A percentile compares a stretch with the other conserved stretches of the same genome.
phyloP scores from a whole-genome alignment of 805 yeast genomes.

The Ogataea zsoltii region DNA sequence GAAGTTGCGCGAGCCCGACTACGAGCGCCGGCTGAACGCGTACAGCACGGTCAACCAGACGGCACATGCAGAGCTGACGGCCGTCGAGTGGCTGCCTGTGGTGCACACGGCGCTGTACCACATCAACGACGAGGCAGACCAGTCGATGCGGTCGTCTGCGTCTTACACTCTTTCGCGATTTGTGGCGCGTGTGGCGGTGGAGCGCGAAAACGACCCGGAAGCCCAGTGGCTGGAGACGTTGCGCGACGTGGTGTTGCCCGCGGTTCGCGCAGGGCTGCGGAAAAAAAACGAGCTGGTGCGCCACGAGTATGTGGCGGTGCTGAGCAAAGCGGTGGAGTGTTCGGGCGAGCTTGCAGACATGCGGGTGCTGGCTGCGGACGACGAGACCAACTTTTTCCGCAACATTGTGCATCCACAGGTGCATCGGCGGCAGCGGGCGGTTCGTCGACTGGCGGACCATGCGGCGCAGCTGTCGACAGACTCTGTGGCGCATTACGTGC shows the following conservation, averaged over 20 bases:
- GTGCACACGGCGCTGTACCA: constrained; percentile 66
- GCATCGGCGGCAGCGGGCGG: constrained; percentile 83
- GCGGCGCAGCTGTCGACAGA: constrained; percentile 49
- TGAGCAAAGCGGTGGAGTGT: constrained; percentile 61
- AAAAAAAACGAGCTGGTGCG: constrained; percentile 61
- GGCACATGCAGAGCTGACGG: constrained; percentile 42
- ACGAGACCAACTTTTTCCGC: constrained; percentile 63
- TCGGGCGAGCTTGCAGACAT: constrained; percentile 59
- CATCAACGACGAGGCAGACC: constrained; percentile 75
- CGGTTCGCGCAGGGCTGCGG: constrained; percentile 66
- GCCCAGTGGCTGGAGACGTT: constrained; percentile 40
- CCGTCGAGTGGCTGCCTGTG: constrained; percentile 77
- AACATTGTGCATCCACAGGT: constrained; percentile 82
- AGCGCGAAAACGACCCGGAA: constrained; percentile 30
- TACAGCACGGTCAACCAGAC: constrained; percentile 65
- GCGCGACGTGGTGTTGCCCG: constrained; percentile 60
- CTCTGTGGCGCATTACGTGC: constrained; percentile 72
- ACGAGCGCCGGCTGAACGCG: constrained; percentile 68
- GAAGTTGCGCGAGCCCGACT: constrained; percentile 75
- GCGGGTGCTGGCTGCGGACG: constrained; percentile 70
- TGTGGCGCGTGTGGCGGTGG: constrained; percentile 53
- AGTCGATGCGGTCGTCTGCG: constrained; percentile 78
- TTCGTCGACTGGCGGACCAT: constrained; percentile 56
- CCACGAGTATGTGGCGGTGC: constrained; percentile 65
- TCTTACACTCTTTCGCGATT: constrained; percentile 61